Evolutionary conservation across 2,329 filamentous ascomycete genomes (phyloP).

Genomic region (Sclerotiophoma versabilis): DNA sequence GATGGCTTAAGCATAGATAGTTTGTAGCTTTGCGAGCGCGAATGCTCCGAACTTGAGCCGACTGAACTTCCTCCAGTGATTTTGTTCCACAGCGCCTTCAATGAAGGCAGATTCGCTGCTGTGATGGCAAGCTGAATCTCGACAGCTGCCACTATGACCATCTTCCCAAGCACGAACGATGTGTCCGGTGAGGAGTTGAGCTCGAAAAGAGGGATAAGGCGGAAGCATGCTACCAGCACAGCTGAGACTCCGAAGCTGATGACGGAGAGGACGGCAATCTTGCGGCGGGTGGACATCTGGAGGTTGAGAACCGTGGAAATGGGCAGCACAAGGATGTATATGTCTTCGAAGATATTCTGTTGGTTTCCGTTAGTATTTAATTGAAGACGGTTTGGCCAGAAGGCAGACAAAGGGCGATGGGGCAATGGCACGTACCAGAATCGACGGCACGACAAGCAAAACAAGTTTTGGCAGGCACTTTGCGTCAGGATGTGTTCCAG

Average conservation of each 20-base stretch:
- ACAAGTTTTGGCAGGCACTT: constrained; percentile 35
- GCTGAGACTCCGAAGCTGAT: constrained; percentile 41
- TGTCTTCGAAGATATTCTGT: constrained; percentile 29
- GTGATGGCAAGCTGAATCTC: constrained; percentile 45
- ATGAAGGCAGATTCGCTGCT: constrained; percentile 42
- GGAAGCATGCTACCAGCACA: constrained; percentile 31
- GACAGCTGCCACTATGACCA: constrained; percentile 42
- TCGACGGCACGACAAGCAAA: constrained; percentile 37
- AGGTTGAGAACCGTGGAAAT: constrained; percentile 26
- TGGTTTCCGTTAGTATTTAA: not conserved
- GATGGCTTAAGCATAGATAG: not conserved
- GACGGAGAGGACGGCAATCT: constrained; percentile 30
- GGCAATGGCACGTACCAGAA: constrained; percentile 20
- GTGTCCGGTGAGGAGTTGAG: constrained; percentile 35
- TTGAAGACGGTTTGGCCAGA: too few species aligned
- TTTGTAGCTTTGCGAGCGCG: constrained; percentile 8
- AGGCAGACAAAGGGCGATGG: not conserved
- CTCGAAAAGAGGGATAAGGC: constrained; percentile 29
- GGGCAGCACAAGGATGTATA: constrained; percentile 33
- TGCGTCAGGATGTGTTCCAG: constrained; percentile 30
- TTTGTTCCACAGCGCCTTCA: constrained; percentile 42
- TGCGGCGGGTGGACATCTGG: constrained; percentile 29
- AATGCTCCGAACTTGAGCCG: not conserved
- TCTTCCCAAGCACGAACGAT: constrained; percentile 41
- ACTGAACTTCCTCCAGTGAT: constrained; percentile 13